Base-by-base conservation (phyloP, 2,329 filamentous ascomycete genomes). In the Paraphaeosphaeria sporulosa region DNA sequence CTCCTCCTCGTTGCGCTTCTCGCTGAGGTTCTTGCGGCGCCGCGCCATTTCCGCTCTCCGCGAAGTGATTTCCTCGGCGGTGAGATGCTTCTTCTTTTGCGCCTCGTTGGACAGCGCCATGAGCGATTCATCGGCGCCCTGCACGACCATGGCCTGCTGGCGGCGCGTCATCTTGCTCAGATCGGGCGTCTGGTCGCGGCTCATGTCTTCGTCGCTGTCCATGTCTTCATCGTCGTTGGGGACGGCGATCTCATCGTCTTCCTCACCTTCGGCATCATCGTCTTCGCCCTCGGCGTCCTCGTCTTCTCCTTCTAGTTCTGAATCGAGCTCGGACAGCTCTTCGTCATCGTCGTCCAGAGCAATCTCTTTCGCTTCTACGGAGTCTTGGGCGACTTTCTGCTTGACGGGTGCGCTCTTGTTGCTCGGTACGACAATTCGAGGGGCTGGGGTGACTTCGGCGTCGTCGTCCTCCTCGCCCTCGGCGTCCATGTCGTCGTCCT, bases 1-100 rank as follows among this genome's bases (percentile, higher is more conserved):
- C 76, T 92, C 90, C 78, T 92, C 90, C 70, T 92, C 89, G 57
- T 91, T 90, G n/a, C 89, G 85, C 79, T 91, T 91, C 78, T 92
- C 90, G 59, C 87, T 90, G 34, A 92, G 81, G 64, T 92, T 91
- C 79, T 92, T 92, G 61, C 90, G 82, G 55, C 90, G 84, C 58
- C 90, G 81, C 9, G 90, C 90, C 89, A 92, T 92, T 74, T 92
- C 90, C 8, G 88, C 87, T 57, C 90, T 83, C 51, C 90, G 85
- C 86, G 91, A 90, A 49, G 87, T 87, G 71, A 90, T 87, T 71
- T 92, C 90, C 72, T 91, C 90, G 0, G 88, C 89, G 0, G 89
- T 91, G 51, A 92, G 80, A 67, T 90, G 87, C 70, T 91, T 90
- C 78, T 90, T 90, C 73, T 89, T 86, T 78, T 90, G 87, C n/a